A percentile compares a stretch with the other conserved stretches of the same genome.
Conservation (phyloP, 225 moss, liverwort and hornwort species). For the Polytrichum commune region DNA sequence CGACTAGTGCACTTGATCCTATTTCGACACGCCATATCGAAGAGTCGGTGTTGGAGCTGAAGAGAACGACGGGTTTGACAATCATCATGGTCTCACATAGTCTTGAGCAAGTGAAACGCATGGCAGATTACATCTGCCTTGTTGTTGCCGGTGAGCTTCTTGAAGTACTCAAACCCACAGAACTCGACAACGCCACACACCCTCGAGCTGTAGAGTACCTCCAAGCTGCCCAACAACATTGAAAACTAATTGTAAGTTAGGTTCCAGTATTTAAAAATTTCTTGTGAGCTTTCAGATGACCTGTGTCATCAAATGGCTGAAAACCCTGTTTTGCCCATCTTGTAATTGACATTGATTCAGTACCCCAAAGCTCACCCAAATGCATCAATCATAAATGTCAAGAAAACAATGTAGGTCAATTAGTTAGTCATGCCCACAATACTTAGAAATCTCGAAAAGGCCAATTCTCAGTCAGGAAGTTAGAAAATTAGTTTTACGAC, state of each 20-base stretch:
- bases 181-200: constrained; percentile 31
- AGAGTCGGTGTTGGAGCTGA: constrained; percentile 53
- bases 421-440: too few relatives aligned
- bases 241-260: not conserved
- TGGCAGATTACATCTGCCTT: constrained; percentile 60
- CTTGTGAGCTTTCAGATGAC: not conserved
- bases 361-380: too few relatives aligned
- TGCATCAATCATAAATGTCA: too few relatives aligned
- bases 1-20: constrained; percentile 76
- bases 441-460: too few relatives aligned
- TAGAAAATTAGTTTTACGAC: too few relatives aligned
- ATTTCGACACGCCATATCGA: constrained; percentile 66
- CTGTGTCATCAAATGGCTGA: too few relatives aligned
- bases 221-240: constrained; percentile 42
- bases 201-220: constrained; percentile 56
- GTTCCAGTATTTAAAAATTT: not conserved
- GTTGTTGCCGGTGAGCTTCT: constrained; percentile 53
- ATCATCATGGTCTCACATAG: constrained; percentile 78
- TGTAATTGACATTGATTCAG: too few relatives aligned
- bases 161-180: constrained; percentile 43
- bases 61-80: constrained; percentile 49
- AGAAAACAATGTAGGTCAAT: too few relatives aligned
- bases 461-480: too few relatives aligned
- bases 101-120: constrained; percentile 65
- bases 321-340: too few relatives aligned